Evolutionary conservation across 176 grass and related monocot genomes (phyloP).

Genomic region (Luzula sylvatica): DNA sequence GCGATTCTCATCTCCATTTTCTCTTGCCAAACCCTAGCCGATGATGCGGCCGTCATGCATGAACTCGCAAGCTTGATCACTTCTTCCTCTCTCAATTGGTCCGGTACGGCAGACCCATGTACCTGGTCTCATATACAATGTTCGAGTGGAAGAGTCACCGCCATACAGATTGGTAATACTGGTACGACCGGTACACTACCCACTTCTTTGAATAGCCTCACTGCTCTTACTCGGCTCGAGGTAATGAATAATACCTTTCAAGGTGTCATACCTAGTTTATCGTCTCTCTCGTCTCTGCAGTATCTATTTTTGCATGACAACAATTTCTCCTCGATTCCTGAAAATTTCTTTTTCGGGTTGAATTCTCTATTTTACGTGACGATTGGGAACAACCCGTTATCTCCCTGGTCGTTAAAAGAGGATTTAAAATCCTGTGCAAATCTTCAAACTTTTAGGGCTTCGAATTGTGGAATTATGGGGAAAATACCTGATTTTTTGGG

Average conservation of each 20-base stretch:
- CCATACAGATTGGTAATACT: conserved; percentile 31
- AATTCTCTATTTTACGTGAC: conserved; percentile 19
- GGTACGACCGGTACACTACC: conserved; percentile 31
- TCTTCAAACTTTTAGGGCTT: conserved; percentile 63
- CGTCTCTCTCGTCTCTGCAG: conserved; percentile 35
- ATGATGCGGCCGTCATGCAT: conserved; percentile 27
- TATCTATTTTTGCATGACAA: conserved; percentile 35
- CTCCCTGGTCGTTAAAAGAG: conserved; percentile 32
- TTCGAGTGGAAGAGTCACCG: conserved; percentile 28
- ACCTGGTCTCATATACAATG: conserved; percentile 22
- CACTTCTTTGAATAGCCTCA: conserved; percentile 50
- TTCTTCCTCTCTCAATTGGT: conserved; percentile 20
- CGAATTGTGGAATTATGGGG: conserved; percentile 39
- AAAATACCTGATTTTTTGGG: conserved; percentile 41
- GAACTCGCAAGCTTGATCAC: conserved; percentile 16
- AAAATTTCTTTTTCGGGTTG: conserved; percentile 57
- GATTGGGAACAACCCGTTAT: conserved; percentile 59
- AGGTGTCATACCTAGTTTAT: conserved; percentile 44
- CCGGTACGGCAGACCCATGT: conserved; percentile 24
- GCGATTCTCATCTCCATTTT: not conserved
- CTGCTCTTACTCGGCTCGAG: conserved; percentile 50
- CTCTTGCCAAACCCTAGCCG: not conserved
- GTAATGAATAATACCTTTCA: conserved; percentile 34
- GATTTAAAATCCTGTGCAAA: conserved; percentile 13
- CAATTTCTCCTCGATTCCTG: conserved; percentile 37